A percentile compares a stretch with the other conserved stretches of the same genome.
Evolutionary conservation across 2,329 filamentous ascomycete species (phyloP).

Genomic region (Neonectria hederae): DNA sequence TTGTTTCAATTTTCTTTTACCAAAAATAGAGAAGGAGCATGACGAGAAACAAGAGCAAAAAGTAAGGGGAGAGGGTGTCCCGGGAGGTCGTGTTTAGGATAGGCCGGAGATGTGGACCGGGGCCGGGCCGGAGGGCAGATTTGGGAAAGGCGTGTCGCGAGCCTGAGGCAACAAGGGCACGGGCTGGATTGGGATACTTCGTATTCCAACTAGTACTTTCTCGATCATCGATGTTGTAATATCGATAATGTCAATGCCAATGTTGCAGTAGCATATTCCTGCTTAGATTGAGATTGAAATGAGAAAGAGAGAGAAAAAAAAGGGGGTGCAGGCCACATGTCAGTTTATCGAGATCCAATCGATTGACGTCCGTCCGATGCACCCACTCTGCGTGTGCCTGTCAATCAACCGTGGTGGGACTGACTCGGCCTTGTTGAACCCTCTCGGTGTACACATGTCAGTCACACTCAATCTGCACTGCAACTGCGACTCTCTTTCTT

Average conservation of each 20-base stretch:
- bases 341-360: not conserved
- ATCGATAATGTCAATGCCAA: constrained; percentile 13
- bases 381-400: not conserved
- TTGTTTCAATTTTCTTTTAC: not conserved
- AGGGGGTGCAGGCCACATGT: not conserved
- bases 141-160: not conserved
- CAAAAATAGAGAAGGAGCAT: not conserved
- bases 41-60: not conserved
- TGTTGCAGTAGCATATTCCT: not conserved
- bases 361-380: not conserved
- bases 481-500: no score
- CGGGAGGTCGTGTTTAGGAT: not conserved
- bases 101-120: not conserved
- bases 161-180: not conserved
- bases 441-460: not conserved
- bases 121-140: not conserved
- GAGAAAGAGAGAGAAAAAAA: not conserved
- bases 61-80: not conserved
- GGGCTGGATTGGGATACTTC: not conserved
- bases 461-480: no score
- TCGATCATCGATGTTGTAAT: not conserved
- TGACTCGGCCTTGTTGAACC: not conserved
- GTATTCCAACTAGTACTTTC: not conserved
- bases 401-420: not conserved
- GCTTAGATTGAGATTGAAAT: no score